phyloP scores from a whole-genome alignment of 2,329 filamentous ascomycete species.

The Exophiala viscosa region DNA sequence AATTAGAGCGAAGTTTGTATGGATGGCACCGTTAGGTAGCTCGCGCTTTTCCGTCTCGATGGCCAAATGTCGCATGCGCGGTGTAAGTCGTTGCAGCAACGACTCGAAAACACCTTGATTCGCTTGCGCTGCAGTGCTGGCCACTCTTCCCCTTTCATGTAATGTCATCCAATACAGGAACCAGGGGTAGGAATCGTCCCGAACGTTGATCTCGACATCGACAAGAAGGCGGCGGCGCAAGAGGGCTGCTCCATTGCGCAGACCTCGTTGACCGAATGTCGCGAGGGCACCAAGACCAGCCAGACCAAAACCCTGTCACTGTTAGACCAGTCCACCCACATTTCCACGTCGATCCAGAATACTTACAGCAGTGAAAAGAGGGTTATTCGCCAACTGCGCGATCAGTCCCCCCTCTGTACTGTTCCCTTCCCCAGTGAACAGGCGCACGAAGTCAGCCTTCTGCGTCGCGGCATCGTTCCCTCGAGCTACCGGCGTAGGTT shows the following conservation, averaged over 20 bases:
- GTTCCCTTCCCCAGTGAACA: slow-evolving; percentile 14
- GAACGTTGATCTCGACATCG: slow-evolving; percentile 91
- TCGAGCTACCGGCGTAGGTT: slow-evolving; percentile 2
- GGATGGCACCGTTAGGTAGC: slow-evolving; percentile 63
- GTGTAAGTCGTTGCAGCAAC: slow-evolving; percentile 56
- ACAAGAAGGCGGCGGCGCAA: slow-evolving; percentile 83
- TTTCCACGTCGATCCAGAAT: not conserved
- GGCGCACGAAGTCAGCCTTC: slow-evolving; percentile 24
- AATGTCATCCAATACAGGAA: slow-evolving; percentile 90
- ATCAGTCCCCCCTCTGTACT: slow-evolving; percentile 40
- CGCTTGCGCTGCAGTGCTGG: slow-evolving; percentile 34
- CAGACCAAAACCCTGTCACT: slow-evolving; percentile 71
- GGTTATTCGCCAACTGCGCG: slow-evolving; percentile 46
- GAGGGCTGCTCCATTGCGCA: slow-evolving; percentile 67
- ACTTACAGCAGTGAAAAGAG: slow-evolving; percentile 49
- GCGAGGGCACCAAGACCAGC: slow-evolving; percentile 80
- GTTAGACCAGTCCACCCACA: not conserved
- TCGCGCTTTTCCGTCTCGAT: slow-evolving; percentile 62
- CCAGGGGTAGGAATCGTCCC: slow-evolving; percentile 91
- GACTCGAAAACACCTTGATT: slow-evolving; percentile 47
- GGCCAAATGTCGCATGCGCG: slow-evolving; percentile 60
- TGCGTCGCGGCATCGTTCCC: slow-evolving; percentile 10
- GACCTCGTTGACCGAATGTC: slow-evolving; percentile 73
- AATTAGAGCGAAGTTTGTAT: slow-evolving; percentile 80
- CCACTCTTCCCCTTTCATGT: slow-evolving; percentile 64